Conservation (phyloP, 805 yeast species). For the Tetrapisispora arboricola region DNA sequence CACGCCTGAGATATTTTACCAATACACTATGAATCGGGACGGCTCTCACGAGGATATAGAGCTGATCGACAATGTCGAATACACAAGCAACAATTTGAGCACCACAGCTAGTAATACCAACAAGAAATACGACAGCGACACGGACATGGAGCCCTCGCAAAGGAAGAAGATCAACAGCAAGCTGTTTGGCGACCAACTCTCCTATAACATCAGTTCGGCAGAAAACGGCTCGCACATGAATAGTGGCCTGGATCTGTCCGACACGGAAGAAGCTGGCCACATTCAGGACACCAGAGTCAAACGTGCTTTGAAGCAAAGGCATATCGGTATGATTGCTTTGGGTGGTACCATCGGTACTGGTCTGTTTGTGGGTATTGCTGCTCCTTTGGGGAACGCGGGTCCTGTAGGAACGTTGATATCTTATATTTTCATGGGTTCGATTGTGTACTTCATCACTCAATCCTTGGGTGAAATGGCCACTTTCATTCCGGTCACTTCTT, state of each 20-base stretch:
- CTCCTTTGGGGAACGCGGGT: constrained; percentile 46
- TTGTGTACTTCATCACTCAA: constrained; percentile 53
- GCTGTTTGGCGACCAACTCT: not conserved
- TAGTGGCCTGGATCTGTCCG: constrained; percentile 12
- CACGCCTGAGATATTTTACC: no score
- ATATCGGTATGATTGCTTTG: constrained; percentile 59
- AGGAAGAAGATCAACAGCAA: not conserved
- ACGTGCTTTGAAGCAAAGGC: constrained; percentile 51
- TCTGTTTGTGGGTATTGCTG: constrained; percentile 52
- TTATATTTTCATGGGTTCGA: constrained; percentile 50
- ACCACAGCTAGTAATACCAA: not conserved
- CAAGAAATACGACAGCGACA: constrained; percentile 2
- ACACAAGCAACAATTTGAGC: constrained; percentile 1
- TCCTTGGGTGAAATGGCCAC: constrained; percentile 69
- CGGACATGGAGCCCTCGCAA: constrained; percentile 1
- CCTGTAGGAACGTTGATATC: constrained; percentile 56
- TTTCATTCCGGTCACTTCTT: constrained; percentile 51
- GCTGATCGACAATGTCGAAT: constrained; percentile 1
- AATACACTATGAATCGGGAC: not conserved
- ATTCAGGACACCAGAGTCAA: constrained; percentile 36
- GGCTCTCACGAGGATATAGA: not conserved
- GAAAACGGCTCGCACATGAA: not conserved
- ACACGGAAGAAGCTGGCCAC: constrained; percentile 22
- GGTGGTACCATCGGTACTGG: constrained; percentile 74
- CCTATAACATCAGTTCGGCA: not conserved